Percentiles rank a stretch among this genome's conserved stretches.
phyloP scores from a whole-genome alignment of 148 eudicot species.

The Dysphania ambrosioides region DNA sequence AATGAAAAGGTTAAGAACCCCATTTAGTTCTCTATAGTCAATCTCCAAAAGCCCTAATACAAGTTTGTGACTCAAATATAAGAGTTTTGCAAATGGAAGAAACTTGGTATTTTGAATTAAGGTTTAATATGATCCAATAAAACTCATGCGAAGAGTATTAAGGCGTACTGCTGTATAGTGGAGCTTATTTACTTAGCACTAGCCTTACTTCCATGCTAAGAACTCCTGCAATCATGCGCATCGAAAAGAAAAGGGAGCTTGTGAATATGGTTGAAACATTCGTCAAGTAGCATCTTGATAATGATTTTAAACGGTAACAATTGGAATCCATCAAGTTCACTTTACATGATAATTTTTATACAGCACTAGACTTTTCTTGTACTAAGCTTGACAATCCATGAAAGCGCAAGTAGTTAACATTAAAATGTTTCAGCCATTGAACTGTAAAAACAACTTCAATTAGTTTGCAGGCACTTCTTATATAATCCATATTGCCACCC shows the following conservation, averaged over 20 bases:
- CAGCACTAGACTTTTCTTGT: conserved; percentile 6
- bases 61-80: no score
- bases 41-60: no score
- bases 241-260: no score
- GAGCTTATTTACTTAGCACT: no score
- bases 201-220: no score
- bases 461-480: conserved; percentile 6
- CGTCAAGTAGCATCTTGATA: neutral
- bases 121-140: no score
- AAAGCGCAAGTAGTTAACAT: conserved; percentile 10
- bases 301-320: neutral
- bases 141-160: no score
- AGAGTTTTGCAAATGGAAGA: no score
- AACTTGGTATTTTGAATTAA: no score
- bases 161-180: no score
- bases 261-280: neutral
- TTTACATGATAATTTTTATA: conserved; percentile 23
- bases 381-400: conserved; percentile 13
- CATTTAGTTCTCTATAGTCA: no score
- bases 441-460: conserved; percentile 9
- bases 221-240: neutral
- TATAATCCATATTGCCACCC: conserved; percentile 14
- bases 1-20: no score
- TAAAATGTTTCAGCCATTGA: conserved; percentile 7
- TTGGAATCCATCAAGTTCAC: neutral